Evolutionary conservation across 805 yeast species (phyloP), one percentile per base, ranked within the genome.

Genomic region (Metschnikowia arizonensis): DNA sequence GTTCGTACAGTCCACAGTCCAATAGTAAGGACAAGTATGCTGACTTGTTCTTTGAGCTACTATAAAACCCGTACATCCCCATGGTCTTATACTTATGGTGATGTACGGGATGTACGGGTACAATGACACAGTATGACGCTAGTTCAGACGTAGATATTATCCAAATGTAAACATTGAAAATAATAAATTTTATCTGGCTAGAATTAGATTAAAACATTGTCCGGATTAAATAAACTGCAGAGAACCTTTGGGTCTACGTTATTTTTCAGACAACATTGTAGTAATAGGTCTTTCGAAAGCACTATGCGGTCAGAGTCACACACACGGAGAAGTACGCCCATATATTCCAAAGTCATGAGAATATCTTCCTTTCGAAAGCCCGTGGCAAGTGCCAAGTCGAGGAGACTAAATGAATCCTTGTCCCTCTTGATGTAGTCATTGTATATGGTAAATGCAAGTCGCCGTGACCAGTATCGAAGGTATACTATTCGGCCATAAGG

Each of bases 401-500:
- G 71, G 9, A 85, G 52, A 0, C 81, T 72, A 1, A 81, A 48
- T 1, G 30, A 18, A 9, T 14, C 47, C 21, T n/a, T 19, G 11
- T 15, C 17, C 23, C 32, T 8, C 23, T 6, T 8, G 21, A 39
- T 4, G n/a, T 50, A 35, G 11, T 53, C 49, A 36, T 48, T 44
- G 35, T 44, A 37, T 5, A 68, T 46, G 23, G 54, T 30, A 26
- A 49, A 29, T 6, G 69, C 64, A 8, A 71, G 47, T 35, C 54
- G 58, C 39, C 74, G 70, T 5, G 85, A 70, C 99, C 98, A 93
- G 63, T 78, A 90, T 12, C 76, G 66, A 15, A 85, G 58, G 58
- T 89, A 93, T 5, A 90, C 78, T 8, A 78, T 66, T 42, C 75
- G 73, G 0, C 99, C 99, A 63, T 82, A 85, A 0, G 84, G 83